Conservation (phyloP, 441 rosid genomes). For the Arabidopsis hybrid region DNA sequence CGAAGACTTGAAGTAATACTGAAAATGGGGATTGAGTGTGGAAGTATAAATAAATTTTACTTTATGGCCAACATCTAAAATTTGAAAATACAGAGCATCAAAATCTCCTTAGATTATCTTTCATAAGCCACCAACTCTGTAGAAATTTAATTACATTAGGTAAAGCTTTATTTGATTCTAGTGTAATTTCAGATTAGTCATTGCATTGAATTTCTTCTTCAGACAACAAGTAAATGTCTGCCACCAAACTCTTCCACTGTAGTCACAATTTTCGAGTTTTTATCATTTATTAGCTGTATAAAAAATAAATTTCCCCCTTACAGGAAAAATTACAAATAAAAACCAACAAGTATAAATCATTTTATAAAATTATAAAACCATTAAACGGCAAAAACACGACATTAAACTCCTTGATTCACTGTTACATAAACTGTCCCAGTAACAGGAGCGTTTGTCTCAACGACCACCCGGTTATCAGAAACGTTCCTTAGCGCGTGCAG, state of each 20-base stretch:
- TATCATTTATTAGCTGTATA: slow-evolving; percentile 3
- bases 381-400: slow-evolving; percentile 34
- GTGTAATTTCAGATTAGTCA: slow-evolving; percentile 4
- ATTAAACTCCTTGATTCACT: slow-evolving; percentile 61
- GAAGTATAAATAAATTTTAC: not conserved
- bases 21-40: not conserved
- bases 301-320: not conserved
- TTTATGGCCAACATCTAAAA: slow-evolving; percentile 1
- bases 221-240: slow-evolving; percentile 35
- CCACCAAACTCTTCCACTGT: slow-evolving; percentile 39
- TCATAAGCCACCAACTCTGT: slow-evolving; percentile 11
- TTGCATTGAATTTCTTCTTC: slow-evolving; percentile 28
- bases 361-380: slow-evolving; percentile 24
- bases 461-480: slow-evolving; percentile 65
- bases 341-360: not conserved
- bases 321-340: slow-evolving; percentile 23
- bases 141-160: slow-evolving; percentile 3
- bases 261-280: slow-evolving; percentile 36
- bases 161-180: slow-evolving; percentile 8
- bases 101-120: not conserved
- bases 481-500: slow-evolving; percentile 63
- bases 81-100: not conserved
- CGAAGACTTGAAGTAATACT: not conserved
- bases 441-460: slow-evolving; percentile 65
- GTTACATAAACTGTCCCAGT: slow-evolving; percentile 65